Percentiles rank a stretch among this genome's conserved stretches.
phyloP scores from a whole-genome alignment of 2,329 filamentous ascomycete genomes.

The Alternaria atra region DNA sequence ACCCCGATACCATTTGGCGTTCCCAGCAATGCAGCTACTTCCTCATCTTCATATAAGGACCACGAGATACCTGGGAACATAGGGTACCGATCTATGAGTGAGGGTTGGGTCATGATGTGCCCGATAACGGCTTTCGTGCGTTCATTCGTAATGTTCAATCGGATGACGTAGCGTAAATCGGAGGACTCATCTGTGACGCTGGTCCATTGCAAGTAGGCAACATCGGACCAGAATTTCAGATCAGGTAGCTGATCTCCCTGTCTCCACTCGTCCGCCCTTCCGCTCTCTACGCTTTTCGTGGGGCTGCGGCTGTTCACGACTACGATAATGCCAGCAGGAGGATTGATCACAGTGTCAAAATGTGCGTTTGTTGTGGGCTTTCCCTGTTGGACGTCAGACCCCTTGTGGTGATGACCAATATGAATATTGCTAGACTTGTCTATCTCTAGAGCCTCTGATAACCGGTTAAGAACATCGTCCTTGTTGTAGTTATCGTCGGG shows the following conservation, averaged over 20 bases:
- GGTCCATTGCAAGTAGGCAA: conserved; percentile 16
- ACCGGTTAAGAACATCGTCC: not conserved
- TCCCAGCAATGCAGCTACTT: conserved; percentile 5
- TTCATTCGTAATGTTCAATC: not conserved
- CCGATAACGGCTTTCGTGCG: not conserved
- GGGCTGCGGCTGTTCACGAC: conserved; percentile 1
- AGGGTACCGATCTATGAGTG: not conserved
- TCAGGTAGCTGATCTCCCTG: not conserved
- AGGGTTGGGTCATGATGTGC: not conserved
- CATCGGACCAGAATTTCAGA: conserved; percentile 9
- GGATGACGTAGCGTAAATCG: conserved; percentile 5
- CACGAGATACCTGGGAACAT: not conserved
- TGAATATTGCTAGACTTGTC: not conserved
- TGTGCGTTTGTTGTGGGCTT: not conserved
- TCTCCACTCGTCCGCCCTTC: not conserved
- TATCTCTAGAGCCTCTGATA: not conserved
- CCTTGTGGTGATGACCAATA: not conserved
- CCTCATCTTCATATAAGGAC: not conserved
- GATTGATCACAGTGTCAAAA: not conserved
- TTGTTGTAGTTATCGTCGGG: not conserved
- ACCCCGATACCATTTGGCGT: conserved; percentile 20
- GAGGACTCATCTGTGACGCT: not conserved
- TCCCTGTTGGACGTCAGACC: not conserved
- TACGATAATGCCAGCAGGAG: not conserved
- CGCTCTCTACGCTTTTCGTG: not conserved